Evolutionary conservation across 305 asterid genomes (phyloP).

Genomic region (Fraxinus xanthoxyloides): DNA sequence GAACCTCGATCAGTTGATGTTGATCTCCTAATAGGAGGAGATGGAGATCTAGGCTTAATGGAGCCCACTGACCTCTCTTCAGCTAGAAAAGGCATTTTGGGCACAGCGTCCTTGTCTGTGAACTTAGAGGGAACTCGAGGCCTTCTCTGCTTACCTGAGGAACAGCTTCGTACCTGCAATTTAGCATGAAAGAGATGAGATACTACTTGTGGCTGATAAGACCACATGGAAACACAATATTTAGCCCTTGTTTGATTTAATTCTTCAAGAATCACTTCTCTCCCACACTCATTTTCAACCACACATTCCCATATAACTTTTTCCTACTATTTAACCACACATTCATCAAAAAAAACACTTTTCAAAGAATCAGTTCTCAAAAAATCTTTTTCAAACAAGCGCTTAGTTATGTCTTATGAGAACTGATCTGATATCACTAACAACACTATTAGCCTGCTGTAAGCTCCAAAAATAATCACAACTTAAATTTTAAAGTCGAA

Average conservation of each 20-base stretch:
- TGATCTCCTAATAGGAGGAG: conserved; percentile 88
- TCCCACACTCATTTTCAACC: not conserved
- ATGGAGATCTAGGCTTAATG: conserved; percentile 57
- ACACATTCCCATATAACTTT: not conserved
- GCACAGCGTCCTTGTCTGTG: conserved; percentile 57
- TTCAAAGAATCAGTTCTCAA: not conserved
- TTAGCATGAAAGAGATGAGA: conserved; percentile 26
- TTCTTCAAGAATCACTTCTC: not conserved
- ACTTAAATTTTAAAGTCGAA: not conserved
- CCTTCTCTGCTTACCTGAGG: conserved; percentile 75
- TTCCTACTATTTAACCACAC: not conserved
- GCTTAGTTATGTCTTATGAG: not conserved
- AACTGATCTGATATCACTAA: not conserved
- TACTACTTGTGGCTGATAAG: conserved; percentile 1
- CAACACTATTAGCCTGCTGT: not conserved
- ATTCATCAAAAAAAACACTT: not conserved
- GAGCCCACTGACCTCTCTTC: conserved; percentile 50
- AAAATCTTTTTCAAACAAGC: not conserved
- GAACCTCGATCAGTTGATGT: conserved; percentile 78
- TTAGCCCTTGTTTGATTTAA: not conserved
- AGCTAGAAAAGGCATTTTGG: conserved; percentile 49
- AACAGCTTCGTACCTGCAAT: conserved; percentile 68
- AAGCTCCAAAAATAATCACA: conserved; percentile 16
- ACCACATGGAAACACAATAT: not conserved
- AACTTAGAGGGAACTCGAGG: conserved; percentile 71